Base-by-base conservation (phyloP, 768 basidiomycete genomes). In the Hypsizygus marmoreus region DNA sequence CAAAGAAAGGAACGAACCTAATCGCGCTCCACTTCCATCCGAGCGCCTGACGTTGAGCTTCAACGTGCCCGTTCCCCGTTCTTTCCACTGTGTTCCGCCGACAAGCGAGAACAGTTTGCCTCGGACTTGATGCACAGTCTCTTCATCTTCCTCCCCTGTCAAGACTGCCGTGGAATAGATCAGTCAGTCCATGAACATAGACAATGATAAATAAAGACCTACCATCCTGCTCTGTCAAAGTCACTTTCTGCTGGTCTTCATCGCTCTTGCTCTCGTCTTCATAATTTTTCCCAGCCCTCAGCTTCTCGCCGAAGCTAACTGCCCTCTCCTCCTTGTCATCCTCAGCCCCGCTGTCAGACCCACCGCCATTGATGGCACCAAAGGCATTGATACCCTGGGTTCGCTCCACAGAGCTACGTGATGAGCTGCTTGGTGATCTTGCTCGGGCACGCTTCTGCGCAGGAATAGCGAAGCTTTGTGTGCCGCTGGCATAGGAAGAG, bases 101-200 rank as follows among this genome's bases (percentile, higher is more conserved):
- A 76, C 72, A 34, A 91, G 71, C 19, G 75, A 61, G 60, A 79
- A 91, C 16, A 91, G 65, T 66, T 91, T 91, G 38, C 86, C 88
- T 45, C 89, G 80, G 13, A 85, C 83, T 67, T 87, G 85, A 63
- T 81, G 79, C 37, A 89, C 65, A 5, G 85, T 88, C 44, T 85
- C 78, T 56, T 91, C 89, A 16, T 88, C 86, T 61, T 91, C 89
- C 64, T 91, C 89, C 7, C 89, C 89, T 2, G 89, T 91, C 34
- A 75, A 63, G 28, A 86, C 87, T 88, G 40, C 12, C 37, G 13
- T n/a, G n/a, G 3, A 32, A 45, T 12, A 24, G 10, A 13, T 43
- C 19, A 46, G 44, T 10, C 1, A 42, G 7, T 40, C 32, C 19
- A 14, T 42, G 13, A 40, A 14, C 38, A 42, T 14, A 11, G 8